Evolutionary conservation across 2,329 filamentous ascomycete genomes (phyloP), one percentile per base, ranked within the genome.

Genomic region (Hypoxylon sp.): DNA sequence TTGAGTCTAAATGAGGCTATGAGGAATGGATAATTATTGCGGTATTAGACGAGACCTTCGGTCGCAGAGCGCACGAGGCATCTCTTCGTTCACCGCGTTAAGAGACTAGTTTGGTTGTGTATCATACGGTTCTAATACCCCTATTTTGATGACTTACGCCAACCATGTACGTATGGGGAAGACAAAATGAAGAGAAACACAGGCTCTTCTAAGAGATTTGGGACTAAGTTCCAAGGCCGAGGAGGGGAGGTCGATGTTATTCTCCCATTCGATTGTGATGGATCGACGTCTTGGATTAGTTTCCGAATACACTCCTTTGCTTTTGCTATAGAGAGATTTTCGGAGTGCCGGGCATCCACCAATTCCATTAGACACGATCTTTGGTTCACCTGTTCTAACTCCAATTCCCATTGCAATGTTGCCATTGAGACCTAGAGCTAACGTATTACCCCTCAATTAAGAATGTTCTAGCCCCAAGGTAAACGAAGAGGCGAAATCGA

Each of bases 71-170:
- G 49, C 3, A 40, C 49, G 42, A 55, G 31, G 49, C 49, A 37
- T 20, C 2, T 33, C 10, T 64, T 13, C 59, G 31, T 51, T 14
- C 30, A 14, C 27, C 17, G 54, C 37, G 35, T 46, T n/a, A 14
- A 50, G 57, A 51, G 27, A n/a, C 27, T 3, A 33, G 7, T 42
- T 54, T 64, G 35, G 30, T 35, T 59, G 58, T 68, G 60, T 61
- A 64, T 53, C 33, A 60, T 68, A 68, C 35, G 35, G 25, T 68
- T 60, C 64, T 51, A 63, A 68, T 68, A 64, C 64, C 64, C 40
- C 60, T 60, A 35, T 49, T 67, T 60, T 48, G 33, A 56, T 62
- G 55, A 63, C 17, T 61, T 31, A 58, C 8, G 58, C 22, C 22
- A 10, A 20, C 27, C 25, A 60, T 60, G 55, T 61, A 61, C 53